These are phyloP conservation scores for Rosa lucieae DNA, from an alignment of 306 rosid genomes.

Conservation along the genomic window DNA sequence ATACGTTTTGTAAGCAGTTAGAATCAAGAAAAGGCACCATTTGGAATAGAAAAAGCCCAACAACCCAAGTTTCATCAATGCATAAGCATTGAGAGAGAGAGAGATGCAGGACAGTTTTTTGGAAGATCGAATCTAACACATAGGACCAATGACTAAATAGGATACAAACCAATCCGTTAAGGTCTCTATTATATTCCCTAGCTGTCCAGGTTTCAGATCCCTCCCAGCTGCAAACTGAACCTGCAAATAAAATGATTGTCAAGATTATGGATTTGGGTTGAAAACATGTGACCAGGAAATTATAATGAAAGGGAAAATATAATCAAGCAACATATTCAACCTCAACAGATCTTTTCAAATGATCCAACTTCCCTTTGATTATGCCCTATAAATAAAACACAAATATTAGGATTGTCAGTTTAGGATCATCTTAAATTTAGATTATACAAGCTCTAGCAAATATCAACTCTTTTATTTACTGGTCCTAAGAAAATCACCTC, in stretches of 20 bases:
- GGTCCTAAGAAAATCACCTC: not conserved
- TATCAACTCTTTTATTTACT: not conserved
- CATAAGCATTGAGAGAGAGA: too few species aligned
- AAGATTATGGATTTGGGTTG: not conserved
- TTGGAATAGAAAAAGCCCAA: too few species aligned
- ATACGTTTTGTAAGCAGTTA: not conserved
- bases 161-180: constrained; percentile 20
- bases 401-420: not conserved
- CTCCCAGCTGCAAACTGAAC: constrained; percentile 27
- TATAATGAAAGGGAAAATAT: not conserved
- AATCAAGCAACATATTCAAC: constrained; percentile 10
- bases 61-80: too few species aligned
- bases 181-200: constrained; percentile 18
- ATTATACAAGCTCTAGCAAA: not conserved
- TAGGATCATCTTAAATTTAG: not conserved
- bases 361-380: constrained; percentile 26
- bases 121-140: not conserved
- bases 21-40: not conserved
- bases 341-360: constrained; percentile 24
- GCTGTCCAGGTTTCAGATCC: constrained; percentile 26
- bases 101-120: too few species aligned
- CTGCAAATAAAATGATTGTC: constrained; percentile 13
- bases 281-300: not conserved
- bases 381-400: constrained; percentile 17
- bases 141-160: not conserved